Percentiles rank a stretch among this genome's conserved stretches.
phyloP scores from a whole-genome alignment of 1,139 yeast species.

The Taiozyma sp. region DNA sequence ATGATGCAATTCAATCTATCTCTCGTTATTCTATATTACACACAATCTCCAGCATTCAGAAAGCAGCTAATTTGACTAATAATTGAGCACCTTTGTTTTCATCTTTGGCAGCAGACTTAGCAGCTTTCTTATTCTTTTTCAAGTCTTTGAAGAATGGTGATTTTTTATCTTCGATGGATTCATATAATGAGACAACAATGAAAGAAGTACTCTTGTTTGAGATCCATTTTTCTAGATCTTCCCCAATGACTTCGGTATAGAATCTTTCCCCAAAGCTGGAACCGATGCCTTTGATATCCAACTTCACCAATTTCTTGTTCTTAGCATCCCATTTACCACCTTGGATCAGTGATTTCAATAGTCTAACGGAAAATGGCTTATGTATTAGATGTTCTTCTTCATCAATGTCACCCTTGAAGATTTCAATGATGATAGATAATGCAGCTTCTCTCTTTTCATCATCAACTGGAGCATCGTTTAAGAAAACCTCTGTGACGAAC shows the following conservation, averaged over 20 bases:
- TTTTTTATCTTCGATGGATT: conserved; percentile 39
- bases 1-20: background rate
- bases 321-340: conserved; percentile 75
- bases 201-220: conserved; percentile 71
- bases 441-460: conserved; percentile 42
- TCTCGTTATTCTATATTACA: background rate
- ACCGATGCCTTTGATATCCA: conserved; percentile 53
- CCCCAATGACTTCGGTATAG: conserved; percentile 44
- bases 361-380: conserved; percentile 72
- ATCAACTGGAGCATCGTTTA: conserved; percentile 47
- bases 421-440: conserved; percentile 49
- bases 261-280: conserved; percentile 53
- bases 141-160: conserved; percentile 47
- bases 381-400: conserved; percentile 65
- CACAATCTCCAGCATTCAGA: conserved; percentile 3
- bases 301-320: conserved; percentile 42
- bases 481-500: conserved; percentile 67
- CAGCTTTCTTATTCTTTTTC: conserved; percentile 44
- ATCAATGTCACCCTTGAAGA: conserved; percentile 62
- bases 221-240: conserved; percentile 61
- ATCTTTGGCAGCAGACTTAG: conserved; percentile 33
- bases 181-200: conserved; percentile 66
- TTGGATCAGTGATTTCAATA: conserved; percentile 73
- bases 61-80: conserved; percentile 36
- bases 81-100: conserved; percentile 81